Conservation (phyloP, 164 flowering plant genomes). For the Magnolia sinica region DNA sequence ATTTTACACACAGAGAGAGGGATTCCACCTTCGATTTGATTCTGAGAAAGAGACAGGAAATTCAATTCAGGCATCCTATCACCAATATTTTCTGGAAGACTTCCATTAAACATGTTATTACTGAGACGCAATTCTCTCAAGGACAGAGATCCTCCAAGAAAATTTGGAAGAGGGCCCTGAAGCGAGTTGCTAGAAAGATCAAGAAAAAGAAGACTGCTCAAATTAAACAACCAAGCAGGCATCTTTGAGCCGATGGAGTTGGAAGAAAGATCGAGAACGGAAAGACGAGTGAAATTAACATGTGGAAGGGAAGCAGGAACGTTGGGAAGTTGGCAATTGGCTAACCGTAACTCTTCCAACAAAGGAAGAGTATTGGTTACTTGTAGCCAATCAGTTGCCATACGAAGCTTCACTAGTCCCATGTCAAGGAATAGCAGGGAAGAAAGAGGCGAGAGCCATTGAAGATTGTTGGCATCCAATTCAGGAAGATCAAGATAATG, state of each 20-base stretch:
- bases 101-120: neutral
- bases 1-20: neutral
- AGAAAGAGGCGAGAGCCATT: conserved; percentile 11
- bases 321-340: neutral
- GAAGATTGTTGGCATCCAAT: neutral
- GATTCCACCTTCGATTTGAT: neutral
- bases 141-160: neutral
- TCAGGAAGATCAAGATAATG: neutral
- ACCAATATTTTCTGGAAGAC: neutral
- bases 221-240: neutral
- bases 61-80: neutral
- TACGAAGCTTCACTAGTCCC: neutral
- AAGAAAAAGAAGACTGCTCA: neutral
- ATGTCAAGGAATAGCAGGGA: neutral
- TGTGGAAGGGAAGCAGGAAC: neutral
- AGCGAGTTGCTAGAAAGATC: conserved; percentile 1
- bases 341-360: neutral
- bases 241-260: neutral
- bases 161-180: neutral
- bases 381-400: neutral
- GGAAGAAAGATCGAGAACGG: neutral
- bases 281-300: conserved; percentile 3
- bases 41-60: neutral
- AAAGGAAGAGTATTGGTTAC: neutral
- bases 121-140: neutral